A percentile compares a stretch with the other conserved stretches of the same genome.
phyloP scores from a whole-genome alignment of 106 monocot species.

The Phalaenopsis aphrodite region DNA sequence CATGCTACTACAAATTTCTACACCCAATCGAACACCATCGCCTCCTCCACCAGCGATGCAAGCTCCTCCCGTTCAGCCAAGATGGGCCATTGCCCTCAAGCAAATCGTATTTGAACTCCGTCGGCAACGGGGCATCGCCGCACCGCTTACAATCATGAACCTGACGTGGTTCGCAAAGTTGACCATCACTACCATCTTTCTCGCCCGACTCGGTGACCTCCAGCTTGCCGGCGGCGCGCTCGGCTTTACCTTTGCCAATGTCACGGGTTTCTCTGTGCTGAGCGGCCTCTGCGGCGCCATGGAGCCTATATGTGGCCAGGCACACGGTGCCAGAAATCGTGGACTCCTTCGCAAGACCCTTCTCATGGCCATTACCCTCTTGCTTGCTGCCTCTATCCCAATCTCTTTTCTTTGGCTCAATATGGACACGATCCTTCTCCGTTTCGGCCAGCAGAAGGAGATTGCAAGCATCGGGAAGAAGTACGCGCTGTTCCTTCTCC shows the following conservation, averaged over 20 bases:
- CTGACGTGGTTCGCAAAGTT: slow-evolving; percentile 43
- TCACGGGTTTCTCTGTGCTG: slow-evolving; percentile 57
- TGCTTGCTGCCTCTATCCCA: slow-evolving; percentile 52
- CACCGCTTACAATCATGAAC: slow-evolving; percentile 35
- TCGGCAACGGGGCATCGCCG: slow-evolving; percentile 26
- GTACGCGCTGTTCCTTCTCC: slow-evolving; percentile 55
- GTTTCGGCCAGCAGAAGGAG: slow-evolving; percentile 56
- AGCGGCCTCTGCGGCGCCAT: slow-evolving; percentile 50
- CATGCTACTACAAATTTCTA: not conserved
- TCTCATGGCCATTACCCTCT: slow-evolving; percentile 51
- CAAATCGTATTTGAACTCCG: slow-evolving; percentile 23
- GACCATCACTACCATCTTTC: slow-evolving; percentile 37
- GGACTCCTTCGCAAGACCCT: slow-evolving; percentile 68
- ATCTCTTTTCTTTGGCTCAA: slow-evolving; percentile 73
- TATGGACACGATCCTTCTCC: slow-evolving; percentile 46
- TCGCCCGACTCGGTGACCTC: slow-evolving; percentile 38
- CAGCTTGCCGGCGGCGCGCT: slow-evolving; percentile 48
- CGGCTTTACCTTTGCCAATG: slow-evolving; percentile 64
- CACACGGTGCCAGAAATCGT: slow-evolving; percentile 66
- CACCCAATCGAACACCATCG: not conserved
- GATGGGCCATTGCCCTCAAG: not conserved
- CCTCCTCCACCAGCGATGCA: not conserved
- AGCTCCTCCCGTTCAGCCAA: not conserved
- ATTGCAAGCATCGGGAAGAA: slow-evolving; percentile 42
- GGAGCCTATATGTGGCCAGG: slow-evolving; percentile 92